Conservation (phyloP, 371 early-diverging fungal genomes). For the Caulochytrium protostelioides region DNA sequence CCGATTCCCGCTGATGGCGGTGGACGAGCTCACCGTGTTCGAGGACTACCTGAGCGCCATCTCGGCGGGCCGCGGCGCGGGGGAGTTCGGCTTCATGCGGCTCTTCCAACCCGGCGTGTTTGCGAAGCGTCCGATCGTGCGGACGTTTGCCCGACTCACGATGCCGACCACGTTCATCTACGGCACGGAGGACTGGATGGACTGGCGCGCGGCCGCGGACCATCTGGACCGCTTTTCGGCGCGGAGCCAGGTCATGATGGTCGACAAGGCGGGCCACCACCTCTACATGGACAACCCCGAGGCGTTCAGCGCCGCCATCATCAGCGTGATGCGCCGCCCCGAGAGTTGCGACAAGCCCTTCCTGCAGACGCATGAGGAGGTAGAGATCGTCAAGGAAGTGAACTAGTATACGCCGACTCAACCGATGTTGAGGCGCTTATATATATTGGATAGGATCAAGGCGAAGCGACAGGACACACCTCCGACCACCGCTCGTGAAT, state of each 20-base stretch:
- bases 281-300: conserved; percentile 66
- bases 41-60: conserved; percentile 49
- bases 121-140: not conserved
- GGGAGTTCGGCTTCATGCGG: conserved; percentile 53
- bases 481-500: no score
- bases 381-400: no score
- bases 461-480: no score
- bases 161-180: conserved; percentile 67
- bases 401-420: no score
- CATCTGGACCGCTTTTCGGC: conserved; percentile 30
- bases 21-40: conserved; percentile 33
- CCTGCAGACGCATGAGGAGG: no score
- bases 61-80: conserved; percentile 46
- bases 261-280: conserved; percentile 50
- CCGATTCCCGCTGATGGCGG: conserved; percentile 40
- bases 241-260: conserved; percentile 8
- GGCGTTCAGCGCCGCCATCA: conserved; percentile 37
- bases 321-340: conserved; percentile 8
- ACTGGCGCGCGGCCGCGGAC: conserved; percentile 45
- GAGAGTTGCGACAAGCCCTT: not conserved
- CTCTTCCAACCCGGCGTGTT: conserved; percentile 19
- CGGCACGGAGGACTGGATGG: conserved; percentile 79
- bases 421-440: no score
- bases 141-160: conserved; percentile 29
- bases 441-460: no score